Evolutionary conservation across 148 eudicot species (phyloP).

Genomic region (Amaranthus cruentus): DNA sequence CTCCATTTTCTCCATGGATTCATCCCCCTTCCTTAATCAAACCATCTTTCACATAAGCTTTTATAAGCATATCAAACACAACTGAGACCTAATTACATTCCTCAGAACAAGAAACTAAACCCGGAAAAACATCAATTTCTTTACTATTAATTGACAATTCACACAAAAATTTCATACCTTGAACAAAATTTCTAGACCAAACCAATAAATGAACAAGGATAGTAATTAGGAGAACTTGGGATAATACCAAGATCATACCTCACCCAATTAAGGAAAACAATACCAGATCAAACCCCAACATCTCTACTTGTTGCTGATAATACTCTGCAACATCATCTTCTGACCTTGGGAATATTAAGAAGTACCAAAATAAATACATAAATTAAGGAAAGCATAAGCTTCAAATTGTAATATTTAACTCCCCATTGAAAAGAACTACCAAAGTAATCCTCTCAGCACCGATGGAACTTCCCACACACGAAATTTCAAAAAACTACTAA

Average conservation of each 20-base stretch:
- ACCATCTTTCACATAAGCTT: slow-evolving; percentile 59
- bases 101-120: slow-evolving; percentile 42
- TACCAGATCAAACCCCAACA: slow-evolving; percentile 64
- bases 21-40: slow-evolving; percentile 59
- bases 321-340: slow-evolving; percentile 70
- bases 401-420: neutral
- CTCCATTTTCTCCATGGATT: slow-evolving; percentile 83
- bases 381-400: slow-evolving; percentile 5
- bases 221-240: slow-evolving; percentile 45
- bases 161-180: slow-evolving; percentile 50
- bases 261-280: slow-evolving; percentile 73
- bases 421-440: neutral
- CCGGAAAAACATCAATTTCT: slow-evolving; percentile 36
- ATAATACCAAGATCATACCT: slow-evolving; percentile 49
- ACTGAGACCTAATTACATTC: slow-evolving; percentile 87
- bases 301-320: slow-evolving; percentile 80
- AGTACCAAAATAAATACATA: slow-evolving; percentile 54
- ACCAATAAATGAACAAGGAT: slow-evolving; percentile 63
- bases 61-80: slow-evolving; percentile 77
- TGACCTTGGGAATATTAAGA: slow-evolving; percentile 35
- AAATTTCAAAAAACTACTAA: neutral
- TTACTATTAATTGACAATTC: slow-evolving; percentile 37
- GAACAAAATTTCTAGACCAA: slow-evolving; percentile 48
- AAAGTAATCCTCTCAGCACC: neutral
- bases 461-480: neutral